These are phyloP conservation scores for Anthoceros angustus DNA, from an alignment of 225 moss, liverwort and hornwort species.

Conservation along the genomic window DNA sequence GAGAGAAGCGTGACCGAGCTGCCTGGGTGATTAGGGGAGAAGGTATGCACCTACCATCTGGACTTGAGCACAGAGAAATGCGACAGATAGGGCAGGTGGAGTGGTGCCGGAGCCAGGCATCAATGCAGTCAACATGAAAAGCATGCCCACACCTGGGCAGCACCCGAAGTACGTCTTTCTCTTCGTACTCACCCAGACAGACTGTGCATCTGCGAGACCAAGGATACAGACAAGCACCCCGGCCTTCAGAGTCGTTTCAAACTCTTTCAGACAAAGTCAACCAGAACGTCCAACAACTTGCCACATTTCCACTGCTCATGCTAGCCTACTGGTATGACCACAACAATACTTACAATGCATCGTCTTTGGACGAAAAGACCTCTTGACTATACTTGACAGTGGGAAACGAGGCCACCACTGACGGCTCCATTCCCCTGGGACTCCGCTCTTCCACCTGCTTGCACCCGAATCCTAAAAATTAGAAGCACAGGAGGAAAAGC, in stretches of 20 bases:
- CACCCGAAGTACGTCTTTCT: slow-evolving; percentile 52
- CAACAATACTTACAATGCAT: background rate
- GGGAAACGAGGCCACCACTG: background rate
- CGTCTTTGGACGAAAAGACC: background rate
- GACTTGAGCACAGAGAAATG: background rate
- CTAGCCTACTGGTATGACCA: background rate
- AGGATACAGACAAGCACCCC: background rate
- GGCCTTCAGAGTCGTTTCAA: too few species aligned
- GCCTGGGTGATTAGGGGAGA: background rate
- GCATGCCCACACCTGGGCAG: slow-evolving; percentile 88
- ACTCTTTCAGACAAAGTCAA: too few species aligned
- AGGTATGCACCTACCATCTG: background rate
- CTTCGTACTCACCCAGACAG: slow-evolving; percentile 75
- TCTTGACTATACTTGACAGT: background rate
- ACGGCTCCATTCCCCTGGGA: background rate
- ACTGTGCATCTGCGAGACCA: slow-evolving; percentile 39
- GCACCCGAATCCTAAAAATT: background rate
- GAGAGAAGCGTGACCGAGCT: background rate
- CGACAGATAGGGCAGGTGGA: slow-evolving; percentile 92
- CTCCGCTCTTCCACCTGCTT: background rate
- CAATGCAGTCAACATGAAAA: slow-evolving; percentile 78
- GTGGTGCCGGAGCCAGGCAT: slow-evolving; percentile 71
- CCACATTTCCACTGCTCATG: too few species aligned
- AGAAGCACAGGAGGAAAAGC: background rate
- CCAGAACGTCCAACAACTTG: too few species aligned